Percentiles rank a stretch among this genome's conserved stretches.
These are phyloP conservation scores for Coniferiporia sulphurascens DNA, from an alignment of 1,284 basidiomycete species.

Conservation along the genomic window DNA sequence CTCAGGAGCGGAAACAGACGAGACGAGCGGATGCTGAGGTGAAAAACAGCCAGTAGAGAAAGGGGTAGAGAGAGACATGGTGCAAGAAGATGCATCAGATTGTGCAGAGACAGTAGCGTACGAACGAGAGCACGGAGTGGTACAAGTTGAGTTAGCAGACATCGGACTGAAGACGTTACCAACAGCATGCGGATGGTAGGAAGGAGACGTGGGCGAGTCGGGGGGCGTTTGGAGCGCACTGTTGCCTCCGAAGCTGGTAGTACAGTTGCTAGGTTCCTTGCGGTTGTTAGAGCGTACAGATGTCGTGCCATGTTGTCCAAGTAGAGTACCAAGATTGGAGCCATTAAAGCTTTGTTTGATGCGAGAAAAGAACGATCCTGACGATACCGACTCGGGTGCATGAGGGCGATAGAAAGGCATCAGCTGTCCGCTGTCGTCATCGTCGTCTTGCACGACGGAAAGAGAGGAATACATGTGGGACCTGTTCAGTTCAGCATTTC, in stretches of 20 bases:
- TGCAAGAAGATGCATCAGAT: conserved; percentile 1
- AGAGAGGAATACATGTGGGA: neutral
- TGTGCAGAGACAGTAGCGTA: conserved; percentile 1
- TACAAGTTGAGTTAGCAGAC: neutral
- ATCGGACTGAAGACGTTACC: conserved; percentile 1
- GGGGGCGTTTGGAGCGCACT: neutral
- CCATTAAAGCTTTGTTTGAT: conserved; percentile 10
- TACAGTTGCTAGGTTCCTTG: neutral
- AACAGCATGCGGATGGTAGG: neutral
- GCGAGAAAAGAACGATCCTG: conserved; percentile 11
- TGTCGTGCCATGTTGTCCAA: neutral
- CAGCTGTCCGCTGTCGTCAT: conserved; percentile 10
- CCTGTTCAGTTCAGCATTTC: neutral
- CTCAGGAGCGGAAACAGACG: neutral
- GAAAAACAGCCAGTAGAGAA: conserved; percentile 3
- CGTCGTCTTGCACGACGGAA: neutral
- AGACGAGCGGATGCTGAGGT: neutral
- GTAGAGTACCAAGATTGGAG: conserved; percentile 7
- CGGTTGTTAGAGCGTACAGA: neutral
- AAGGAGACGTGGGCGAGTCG: neutral
- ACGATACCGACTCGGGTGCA: neutral
- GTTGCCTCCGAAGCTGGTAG: neutral
- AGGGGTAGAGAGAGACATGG: conserved; percentile 4
- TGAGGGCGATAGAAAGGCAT: conserved; percentile 13
- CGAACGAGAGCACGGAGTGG: conserved; percentile 6